Evolutionary conservation across 2,329 filamentous ascomycete genomes (phyloP).

Genomic region (Calycina herbarum): DNA sequence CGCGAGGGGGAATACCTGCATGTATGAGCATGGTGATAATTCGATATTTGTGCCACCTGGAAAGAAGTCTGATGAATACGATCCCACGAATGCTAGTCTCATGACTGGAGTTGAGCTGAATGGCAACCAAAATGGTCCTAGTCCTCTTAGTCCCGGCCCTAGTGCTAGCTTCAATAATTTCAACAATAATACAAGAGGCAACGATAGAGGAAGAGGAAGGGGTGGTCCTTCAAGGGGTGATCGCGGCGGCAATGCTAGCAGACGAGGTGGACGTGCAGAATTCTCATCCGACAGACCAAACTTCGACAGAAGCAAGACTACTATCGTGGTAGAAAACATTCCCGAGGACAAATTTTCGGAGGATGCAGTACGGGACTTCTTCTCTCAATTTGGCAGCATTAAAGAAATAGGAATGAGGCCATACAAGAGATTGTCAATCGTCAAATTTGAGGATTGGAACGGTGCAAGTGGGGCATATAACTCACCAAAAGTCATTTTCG

Average conservation of each 20-base stretch:
- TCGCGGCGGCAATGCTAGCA: conserved; percentile 22
- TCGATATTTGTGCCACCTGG: conserved; percentile 42
- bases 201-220: conserved; percentile 36
- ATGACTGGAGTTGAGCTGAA: conserved; percentile 32
- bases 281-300: conserved; percentile 67
- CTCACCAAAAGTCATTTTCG: conserved; percentile 78
- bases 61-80: conserved; percentile 49
- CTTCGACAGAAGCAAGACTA: conserved; percentile 61
- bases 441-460: conserved; percentile 67
- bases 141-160: background rate
- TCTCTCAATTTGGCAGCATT: conserved; percentile 69
- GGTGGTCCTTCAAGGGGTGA: conserved; percentile 37
- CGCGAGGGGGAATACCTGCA: conserved; percentile 64
- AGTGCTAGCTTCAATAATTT: conserved; percentile 14
- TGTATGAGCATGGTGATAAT: conserved; percentile 66
- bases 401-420: conserved; percentile 63
- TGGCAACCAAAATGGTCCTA: conserved; percentile 12
- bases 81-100: conserved; percentile 54
- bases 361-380: conserved; percentile 65
- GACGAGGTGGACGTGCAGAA: conserved; percentile 44
- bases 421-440: conserved; percentile 65
- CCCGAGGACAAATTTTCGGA: conserved; percentile 70
- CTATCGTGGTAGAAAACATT: conserved; percentile 76
- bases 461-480: conserved; percentile 69
- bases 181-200: conserved; percentile 22